Evolutionary conservation across 2,329 filamentous ascomycete species (phyloP), one percentile per base, ranked within the genome.

Genomic region (Annulohypoxylon truncatum): DNA sequence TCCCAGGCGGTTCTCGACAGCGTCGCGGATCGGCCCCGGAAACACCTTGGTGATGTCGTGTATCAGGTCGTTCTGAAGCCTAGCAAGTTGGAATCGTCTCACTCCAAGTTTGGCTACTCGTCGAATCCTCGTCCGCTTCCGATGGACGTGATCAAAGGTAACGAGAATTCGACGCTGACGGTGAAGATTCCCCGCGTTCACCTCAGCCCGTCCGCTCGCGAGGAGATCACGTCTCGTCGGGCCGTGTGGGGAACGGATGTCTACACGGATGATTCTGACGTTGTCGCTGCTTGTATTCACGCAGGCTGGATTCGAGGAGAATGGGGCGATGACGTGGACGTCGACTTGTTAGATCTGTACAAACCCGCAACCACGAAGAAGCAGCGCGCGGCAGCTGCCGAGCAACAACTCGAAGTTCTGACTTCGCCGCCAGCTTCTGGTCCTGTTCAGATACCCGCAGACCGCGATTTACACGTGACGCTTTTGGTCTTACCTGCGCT

Each of bases 221-320:
- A 96, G 76, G 92, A 96, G 71, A 94, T 98, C 54, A 96, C 94
- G 9, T 82, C 88, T 6, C 87, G 93, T 31, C 87, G 91, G 18
- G 92, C 92, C 6, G 78, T 99, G 0, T 99, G 95, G 94, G 96
- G 96, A 0, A 96, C 93, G 0, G 94, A 96, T 35, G 87, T 99
- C 5, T 98, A 98, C 76, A 97, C 94, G 0, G 96, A 99, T 72
- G 96, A 99, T 78, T 97, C 94, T 0, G 96, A 99, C 75, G 89
- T 96, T 0, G 86, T 99, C 22, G 95, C 94, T 0, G 94, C 95
- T 1, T 95, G 94, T 64, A 95, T 99, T 47, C 96, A 99, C 77
- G 90, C 90, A 1, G 96, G 96, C 2, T 98, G 94, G 89, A 91
- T 99, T 71, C 89, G 90, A 42, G 95, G 95, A 31, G 93, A 94